Evolutionary conservation across 208 protist species (phyloP).

Genomic region (Leishmania amazonensis): DNA sequence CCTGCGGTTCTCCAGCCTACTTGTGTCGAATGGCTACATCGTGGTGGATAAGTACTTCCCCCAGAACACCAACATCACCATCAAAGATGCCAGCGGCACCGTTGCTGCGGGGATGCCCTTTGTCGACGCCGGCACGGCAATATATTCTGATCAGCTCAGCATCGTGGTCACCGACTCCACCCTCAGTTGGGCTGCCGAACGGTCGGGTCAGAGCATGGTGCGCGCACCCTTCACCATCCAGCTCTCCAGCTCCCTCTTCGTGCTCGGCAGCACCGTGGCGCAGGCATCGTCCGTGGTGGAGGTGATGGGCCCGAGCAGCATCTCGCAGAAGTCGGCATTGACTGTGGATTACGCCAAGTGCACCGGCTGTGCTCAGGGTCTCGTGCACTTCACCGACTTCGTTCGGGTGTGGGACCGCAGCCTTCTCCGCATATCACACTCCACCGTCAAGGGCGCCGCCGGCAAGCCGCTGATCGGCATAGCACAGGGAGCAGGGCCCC

Average conservation of each 20-base stretch:
- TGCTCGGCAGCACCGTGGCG: conserved; percentile 1
- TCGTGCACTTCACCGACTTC: conserved; percentile 5
- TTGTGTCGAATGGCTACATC: conserved; percentile 2
- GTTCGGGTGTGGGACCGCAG: not conserved
- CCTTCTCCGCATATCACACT: conserved; percentile 8
- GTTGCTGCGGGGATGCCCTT: conserved; percentile 1
- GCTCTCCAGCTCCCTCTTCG: conserved; percentile 7
- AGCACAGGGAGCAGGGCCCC: not conserved
- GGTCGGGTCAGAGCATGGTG: conserved; percentile 2
- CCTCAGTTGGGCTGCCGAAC: not conserved
- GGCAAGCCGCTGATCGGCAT: conserved; percentile 6
- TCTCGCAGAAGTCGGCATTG: not conserved
- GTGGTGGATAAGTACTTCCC: not conserved
- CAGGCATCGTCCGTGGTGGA: not conserved
- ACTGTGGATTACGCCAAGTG: conserved; percentile 10
- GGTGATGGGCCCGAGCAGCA: not conserved
- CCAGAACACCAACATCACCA: not conserved
- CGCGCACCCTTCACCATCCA: not conserved
- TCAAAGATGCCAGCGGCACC: not conserved
- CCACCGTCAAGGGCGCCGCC: not conserved
- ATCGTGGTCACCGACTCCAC: conserved; percentile 8
- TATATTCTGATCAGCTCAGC: not conserved
- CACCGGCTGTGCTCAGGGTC: conserved; percentile 6
- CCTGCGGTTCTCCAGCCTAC: not conserved
- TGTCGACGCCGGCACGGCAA: conserved; percentile 1